These are phyloP conservation scores for Sporothrix pseudoabietina DNA, from an alignment of 2,329 filamentous ascomycete species.

Conservation along the genomic window DNA sequence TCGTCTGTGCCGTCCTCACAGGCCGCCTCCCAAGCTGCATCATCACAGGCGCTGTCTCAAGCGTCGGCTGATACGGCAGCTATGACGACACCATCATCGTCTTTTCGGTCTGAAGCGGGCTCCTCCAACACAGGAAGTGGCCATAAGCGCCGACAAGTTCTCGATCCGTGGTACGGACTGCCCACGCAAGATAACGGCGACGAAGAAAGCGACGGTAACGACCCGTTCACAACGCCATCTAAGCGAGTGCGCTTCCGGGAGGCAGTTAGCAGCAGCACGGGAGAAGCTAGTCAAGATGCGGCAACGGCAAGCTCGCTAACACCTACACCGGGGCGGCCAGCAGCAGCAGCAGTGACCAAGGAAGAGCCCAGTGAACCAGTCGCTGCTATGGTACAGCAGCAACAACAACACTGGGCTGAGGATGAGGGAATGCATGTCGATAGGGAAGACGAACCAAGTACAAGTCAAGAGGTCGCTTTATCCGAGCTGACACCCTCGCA, in stretches of 20 bases:
- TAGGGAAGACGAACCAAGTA: neutral
- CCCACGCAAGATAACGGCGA: neutral
- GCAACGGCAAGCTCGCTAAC: neutral
- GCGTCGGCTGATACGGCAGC: slow-evolving; percentile 1
- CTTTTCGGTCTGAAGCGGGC: slow-evolving; percentile 14
- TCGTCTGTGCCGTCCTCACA: slow-evolving; percentile 8
- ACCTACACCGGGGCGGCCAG: neutral
- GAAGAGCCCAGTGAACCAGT: neutral
- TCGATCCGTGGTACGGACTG: slow-evolving; percentile 13
- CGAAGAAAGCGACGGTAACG: slow-evolving; percentile 3
- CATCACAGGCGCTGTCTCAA: slow-evolving; percentile 3
- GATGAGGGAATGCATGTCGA: slow-evolving; percentile 24
- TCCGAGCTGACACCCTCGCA: neutral
- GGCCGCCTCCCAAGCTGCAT: neutral
- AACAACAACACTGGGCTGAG: slow-evolving; percentile 9
- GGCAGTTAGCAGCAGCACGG: neutral
- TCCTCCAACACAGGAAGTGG: neutral
- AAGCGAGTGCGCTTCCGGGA: slow-evolving; percentile 27
- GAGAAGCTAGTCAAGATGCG: neutral
- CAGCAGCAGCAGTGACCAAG: neutral
- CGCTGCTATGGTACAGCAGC: neutral
- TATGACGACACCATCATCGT: slow-evolving; percentile 23
- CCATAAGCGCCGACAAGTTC: neutral
- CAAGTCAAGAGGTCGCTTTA: neutral
- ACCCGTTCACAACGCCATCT: slow-evolving; percentile 25